Percentiles rank a stretch among this genome's conserved stretches.
phyloP scores from a whole-genome alignment of 192 early-diverging fungal species.

The Entomortierella lignicola region DNA sequence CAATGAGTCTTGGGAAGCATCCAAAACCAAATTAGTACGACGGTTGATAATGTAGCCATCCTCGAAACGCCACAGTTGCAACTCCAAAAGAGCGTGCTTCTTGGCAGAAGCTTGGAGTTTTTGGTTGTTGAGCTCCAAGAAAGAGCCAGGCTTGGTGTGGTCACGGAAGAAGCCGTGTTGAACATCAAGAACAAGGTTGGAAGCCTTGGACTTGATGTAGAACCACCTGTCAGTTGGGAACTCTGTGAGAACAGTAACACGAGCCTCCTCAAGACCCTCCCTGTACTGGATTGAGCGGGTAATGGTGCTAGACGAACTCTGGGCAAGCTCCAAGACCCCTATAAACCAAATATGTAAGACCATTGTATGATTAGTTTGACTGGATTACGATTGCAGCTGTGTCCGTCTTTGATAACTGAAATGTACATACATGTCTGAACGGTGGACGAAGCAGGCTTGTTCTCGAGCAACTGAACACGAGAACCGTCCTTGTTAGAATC shows the following conservation, averaged over 20 bases:
- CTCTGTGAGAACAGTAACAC: conserved; percentile 17
- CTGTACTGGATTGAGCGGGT: conserved; percentile 4
- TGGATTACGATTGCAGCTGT: not conserved
- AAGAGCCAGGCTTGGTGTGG: conserved; percentile 46
- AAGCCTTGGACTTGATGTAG: conserved; percentile 54
- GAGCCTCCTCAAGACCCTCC: conserved; percentile 30
- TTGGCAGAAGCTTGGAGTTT: conserved; percentile 33
- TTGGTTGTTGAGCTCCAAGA: conserved; percentile 43
- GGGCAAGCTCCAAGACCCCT: conserved; percentile 43
- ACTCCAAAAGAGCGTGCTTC: conserved; percentile 41
- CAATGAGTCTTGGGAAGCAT: conserved; percentile 16
- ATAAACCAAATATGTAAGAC: not conserved
- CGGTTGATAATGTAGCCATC: conserved; percentile 51
- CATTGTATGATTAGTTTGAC: not conserved
- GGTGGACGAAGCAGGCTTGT: conserved; percentile 20
- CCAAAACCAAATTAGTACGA: conserved; percentile 46
- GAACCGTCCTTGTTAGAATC: conserved; percentile 41
- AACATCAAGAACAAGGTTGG: conserved; percentile 37
- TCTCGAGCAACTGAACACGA: conserved; percentile 47
- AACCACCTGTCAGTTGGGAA: conserved; percentile 34
- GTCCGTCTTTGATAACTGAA: not conserved
- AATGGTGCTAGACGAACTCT: not conserved
- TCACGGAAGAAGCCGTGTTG: conserved; percentile 50
- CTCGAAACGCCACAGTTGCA: conserved; percentile 50
- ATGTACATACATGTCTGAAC: conserved; percentile 20